These are phyloP conservation scores for Hyphopichia homilentoma DNA, from an alignment of 805 yeast genomes.

Conservation along the genomic window DNA sequence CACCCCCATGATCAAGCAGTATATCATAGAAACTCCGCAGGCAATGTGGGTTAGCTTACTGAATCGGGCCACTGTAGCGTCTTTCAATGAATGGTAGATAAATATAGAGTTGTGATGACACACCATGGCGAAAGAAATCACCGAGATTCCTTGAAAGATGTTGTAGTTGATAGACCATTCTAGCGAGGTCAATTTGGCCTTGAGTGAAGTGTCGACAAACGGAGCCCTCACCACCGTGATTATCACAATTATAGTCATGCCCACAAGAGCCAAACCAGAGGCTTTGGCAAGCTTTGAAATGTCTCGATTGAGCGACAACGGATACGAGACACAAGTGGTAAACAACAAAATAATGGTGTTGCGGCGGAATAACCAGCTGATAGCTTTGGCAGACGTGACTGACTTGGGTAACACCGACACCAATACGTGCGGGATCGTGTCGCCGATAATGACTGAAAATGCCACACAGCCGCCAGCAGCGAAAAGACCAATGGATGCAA, in stretches of 20 bases:
- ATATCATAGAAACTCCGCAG: constrained; percentile 74
- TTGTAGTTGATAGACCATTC: constrained; percentile 56
- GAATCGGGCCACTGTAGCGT: constrained; percentile 74
- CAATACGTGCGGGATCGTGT: constrained; percentile 88
- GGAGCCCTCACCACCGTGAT: constrained; percentile 79
- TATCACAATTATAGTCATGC: constrained; percentile 75
- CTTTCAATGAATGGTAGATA: constrained; percentile 77
- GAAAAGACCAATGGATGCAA: constrained; percentile 78
- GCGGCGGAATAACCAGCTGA: constrained; percentile 58
- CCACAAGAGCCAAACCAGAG: constrained; percentile 76
- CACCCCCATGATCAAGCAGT: constrained; percentile 73
- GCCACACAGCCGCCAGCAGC: constrained; percentile 96
- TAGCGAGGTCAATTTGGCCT: constrained; percentile 43
- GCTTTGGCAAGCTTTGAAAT: constrained; percentile 86
- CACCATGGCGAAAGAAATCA: constrained; percentile 90
- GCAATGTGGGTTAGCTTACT: constrained; percentile 78
- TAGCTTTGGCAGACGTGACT: constrained; percentile 22
- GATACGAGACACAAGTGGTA: constrained; percentile 73
- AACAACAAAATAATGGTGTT: constrained; percentile 68
- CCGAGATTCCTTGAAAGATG: constrained; percentile 87
- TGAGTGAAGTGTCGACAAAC: constrained; percentile 41
- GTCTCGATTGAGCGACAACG: constrained; percentile 74
- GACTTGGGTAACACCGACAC: constrained; percentile 55
- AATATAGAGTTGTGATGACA: constrained; percentile 94
- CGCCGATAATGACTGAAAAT: constrained; percentile 91